phyloP scores from a whole-genome alignment of 75 land plant species.

The Cunninghamia lanceolata region DNA sequence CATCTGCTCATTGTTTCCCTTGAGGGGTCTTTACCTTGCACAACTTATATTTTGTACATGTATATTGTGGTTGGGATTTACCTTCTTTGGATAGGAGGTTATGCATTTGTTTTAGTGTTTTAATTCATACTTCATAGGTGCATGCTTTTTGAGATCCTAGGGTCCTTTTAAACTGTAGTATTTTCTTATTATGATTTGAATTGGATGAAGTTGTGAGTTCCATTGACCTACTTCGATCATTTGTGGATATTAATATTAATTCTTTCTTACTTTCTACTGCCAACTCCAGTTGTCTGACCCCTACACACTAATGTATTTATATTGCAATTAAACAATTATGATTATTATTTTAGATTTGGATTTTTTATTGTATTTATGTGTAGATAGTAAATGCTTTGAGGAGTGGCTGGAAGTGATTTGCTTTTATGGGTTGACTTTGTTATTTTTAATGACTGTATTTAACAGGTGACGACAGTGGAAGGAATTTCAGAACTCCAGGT shows the following conservation, averaged over 20 bases:
- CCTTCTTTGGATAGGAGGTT: not conserved
- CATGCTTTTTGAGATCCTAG: not conserved
- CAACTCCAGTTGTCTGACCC: not conserved
- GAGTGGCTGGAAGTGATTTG: not conserved
- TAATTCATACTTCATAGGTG: not conserved
- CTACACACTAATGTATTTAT: not conserved
- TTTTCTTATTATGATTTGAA: not conserved
- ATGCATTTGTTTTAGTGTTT: not conserved
- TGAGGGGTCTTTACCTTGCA: not conserved
- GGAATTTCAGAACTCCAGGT: conserved; percentile 75
- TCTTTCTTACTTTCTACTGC: not conserved
- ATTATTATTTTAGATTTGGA: not conserved
- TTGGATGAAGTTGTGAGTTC: not conserved
- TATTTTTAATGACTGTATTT: not conserved
- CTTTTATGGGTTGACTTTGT: not conserved
- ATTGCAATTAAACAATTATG: not conserved
- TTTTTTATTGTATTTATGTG: not conserved
- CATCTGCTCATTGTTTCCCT: not conserved
- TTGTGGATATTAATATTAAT: not conserved
- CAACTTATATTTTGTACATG: not conserved
- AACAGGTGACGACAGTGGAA: conserved; percentile 90
- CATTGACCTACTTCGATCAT: not conserved
- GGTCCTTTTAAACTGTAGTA: not conserved
- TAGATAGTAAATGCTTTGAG: not conserved
- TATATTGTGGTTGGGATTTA: not conserved